phyloP scores from a whole-genome alignment of 1,139 yeast species.

The Ashbya aceris region DNA sequence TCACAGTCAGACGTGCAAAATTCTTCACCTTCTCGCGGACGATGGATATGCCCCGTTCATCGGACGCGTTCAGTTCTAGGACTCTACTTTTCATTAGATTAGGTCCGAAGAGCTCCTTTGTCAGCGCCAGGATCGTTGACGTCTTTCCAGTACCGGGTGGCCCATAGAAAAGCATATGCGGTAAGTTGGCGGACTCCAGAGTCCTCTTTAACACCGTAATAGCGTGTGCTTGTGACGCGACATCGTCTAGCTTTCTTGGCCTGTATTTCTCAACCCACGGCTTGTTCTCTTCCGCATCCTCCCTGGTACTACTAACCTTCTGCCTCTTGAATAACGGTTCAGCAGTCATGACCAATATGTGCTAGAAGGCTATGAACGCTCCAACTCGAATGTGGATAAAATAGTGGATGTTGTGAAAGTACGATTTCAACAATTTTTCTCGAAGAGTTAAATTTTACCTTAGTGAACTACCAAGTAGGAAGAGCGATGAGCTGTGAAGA shows the following conservation, averaged over 20 bases:
- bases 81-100: conserved; percentile 63
- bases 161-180: conserved; percentile 94
- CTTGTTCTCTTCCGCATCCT: conserved; percentile 19
- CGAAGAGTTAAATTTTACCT: neutral
- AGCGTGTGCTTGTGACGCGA: conserved; percentile 87
- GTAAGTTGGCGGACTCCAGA: conserved; percentile 69
- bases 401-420: neutral
- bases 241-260: conserved; percentile 76
- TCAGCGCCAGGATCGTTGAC: conserved; percentile 81
- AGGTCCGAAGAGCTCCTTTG: conserved; percentile 77
- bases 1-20: conserved; percentile 80
- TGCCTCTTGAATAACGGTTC: conserved; percentile 17
- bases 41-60: conserved; percentile 89
- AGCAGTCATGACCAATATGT: conserved; percentile 6
- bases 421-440: neutral
- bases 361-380: neutral
- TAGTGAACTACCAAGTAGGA: neutral
- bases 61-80: conserved; percentile 88
- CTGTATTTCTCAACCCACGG: conserved; percentile 34
- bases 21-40: conserved; percentile 88
- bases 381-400: neutral
- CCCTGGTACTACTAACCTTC: conserved; percentile 16
- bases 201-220: conserved; percentile 77
- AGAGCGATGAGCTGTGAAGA: conserved; percentile 13
- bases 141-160: conserved; percentile 98